These are phyloP conservation scores for Aspergillus hancockii DNA, from an alignment of 495 filamentous ascomycete species.

Conservation along the genomic window DNA sequence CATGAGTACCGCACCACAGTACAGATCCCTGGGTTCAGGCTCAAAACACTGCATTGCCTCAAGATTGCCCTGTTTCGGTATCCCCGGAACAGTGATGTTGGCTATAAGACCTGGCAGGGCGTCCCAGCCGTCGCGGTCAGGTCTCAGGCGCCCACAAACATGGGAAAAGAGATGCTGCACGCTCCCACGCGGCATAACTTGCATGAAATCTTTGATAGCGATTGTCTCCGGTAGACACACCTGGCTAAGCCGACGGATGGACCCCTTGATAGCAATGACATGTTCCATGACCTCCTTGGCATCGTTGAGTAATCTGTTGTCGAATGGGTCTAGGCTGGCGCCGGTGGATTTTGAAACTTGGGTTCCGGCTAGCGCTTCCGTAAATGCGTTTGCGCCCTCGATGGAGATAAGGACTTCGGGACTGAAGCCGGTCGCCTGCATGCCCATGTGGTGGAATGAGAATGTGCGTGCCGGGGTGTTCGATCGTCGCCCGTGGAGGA, in stretches of 20 bases:
- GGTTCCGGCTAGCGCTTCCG: neutral
- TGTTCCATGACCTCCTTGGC: neutral
- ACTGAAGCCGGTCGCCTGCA: neutral
- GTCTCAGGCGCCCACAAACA: neutral
- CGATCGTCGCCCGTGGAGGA: neutral
- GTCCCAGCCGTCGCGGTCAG: neutral
- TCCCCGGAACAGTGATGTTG: too few relatives aligned
- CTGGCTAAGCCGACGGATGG: neutral
- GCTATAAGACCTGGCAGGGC: neutral
- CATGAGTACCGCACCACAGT: neutral
- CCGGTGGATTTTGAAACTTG: neutral
- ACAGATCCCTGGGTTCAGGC: neutral
- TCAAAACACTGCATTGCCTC: neutral
- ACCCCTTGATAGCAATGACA: neutral
- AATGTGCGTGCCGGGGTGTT: constrained; percentile 1
- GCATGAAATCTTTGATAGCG: neutral
- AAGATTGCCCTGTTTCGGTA: too few relatives aligned
- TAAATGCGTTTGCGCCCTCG: neutral
- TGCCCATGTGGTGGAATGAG: neutral
- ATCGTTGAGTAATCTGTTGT: neutral
- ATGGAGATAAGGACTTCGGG: neutral
- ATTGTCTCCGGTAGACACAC: neutral
- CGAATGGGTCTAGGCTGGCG: neutral
- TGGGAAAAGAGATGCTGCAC: constrained; percentile 1
- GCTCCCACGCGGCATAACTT: neutral